phyloP scores from a whole-genome alignment of 179 eudicot species.

The Silene vulgaris region DNA sequence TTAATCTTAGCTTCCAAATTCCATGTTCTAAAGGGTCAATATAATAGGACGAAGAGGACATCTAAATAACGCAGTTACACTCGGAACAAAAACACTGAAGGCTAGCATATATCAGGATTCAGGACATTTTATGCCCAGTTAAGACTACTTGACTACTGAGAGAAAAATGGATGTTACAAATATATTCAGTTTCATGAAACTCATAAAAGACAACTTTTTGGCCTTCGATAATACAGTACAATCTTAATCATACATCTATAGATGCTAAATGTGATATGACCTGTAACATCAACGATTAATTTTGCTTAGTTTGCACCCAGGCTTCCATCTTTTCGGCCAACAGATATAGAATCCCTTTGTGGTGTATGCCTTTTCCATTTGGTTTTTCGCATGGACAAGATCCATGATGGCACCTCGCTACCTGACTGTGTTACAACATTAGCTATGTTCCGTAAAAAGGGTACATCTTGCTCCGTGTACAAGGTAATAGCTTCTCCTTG shows the following conservation, averaged over 20 bases:
- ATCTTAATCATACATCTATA: neutral
- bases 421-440: conserved; percentile 79
- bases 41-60: too few relatives aligned
- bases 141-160: too few relatives aligned
- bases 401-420: conserved; percentile 83
- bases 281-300: neutral
- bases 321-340: conserved; percentile 37
- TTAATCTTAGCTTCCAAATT: too few relatives aligned
- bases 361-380: conserved; percentile 92
- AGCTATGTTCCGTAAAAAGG: conserved; percentile 67
- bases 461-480: conserved; percentile 80
- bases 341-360: conserved; percentile 48
- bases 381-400: conserved; percentile 58
- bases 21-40: too few relatives aligned
- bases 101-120: too few relatives aligned
- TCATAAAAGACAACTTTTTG: neutral
- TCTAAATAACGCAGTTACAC: too few relatives aligned
- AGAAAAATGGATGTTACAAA: too few relatives aligned
- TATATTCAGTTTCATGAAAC: too few relatives aligned
- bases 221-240: neutral
- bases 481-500: conserved; percentile 87
- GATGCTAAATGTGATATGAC: conserved; percentile 6
- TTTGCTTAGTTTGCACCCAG: conserved; percentile 6
- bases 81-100: too few relatives aligned
- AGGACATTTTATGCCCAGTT: too few relatives aligned